Conservation (phyloP, 1,284 basidiomycete species). For the Inonotus hispidus region DNA sequence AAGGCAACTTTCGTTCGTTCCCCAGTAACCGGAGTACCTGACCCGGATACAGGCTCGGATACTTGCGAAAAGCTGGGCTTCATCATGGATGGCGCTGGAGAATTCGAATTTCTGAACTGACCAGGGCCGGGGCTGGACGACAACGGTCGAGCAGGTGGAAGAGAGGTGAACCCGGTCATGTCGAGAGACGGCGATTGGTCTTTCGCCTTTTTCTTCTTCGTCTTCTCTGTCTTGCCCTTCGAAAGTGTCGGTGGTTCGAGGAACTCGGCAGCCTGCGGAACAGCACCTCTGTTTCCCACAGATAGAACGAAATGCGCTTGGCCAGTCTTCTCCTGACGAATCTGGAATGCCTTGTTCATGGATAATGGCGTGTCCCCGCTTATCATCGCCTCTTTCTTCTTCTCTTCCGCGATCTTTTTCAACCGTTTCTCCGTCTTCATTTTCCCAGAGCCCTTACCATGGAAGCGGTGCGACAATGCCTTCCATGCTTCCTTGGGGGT, state of each 20-base stretch:
- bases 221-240: slow-evolving; percentile 72
- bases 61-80: slow-evolving; percentile 75
- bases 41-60: slow-evolving; percentile 40
- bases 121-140: slow-evolving; percentile 40
- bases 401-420: slow-evolving; percentile 92
- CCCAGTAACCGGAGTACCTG: slow-evolving; percentile 45
- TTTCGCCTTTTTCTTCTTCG: slow-evolving; percentile 64
- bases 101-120: slow-evolving; percentile 46
- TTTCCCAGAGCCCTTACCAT: slow-evolving; percentile 89
- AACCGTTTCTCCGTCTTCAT: slow-evolving; percentile 93
- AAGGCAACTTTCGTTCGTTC: slow-evolving; percentile 72
- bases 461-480: slow-evolving; percentile 91
- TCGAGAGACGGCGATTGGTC: slow-evolving; percentile 42
- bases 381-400: slow-evolving; percentile 85
- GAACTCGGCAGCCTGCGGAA: slow-evolving; percentile 74
- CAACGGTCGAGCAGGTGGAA: slow-evolving; percentile 49
- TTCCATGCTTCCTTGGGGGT: slow-evolving; percentile 98
- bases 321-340: slow-evolving; percentile 85
- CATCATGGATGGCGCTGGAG: slow-evolving; percentile 47
- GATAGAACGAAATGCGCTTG: slow-evolving; percentile 93
- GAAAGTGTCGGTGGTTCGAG: slow-evolving; percentile 69
- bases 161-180: slow-evolving; percentile 59
- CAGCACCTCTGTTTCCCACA: slow-evolving; percentile 87
- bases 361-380: slow-evolving; percentile 90
- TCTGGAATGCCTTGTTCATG: slow-evolving; percentile 88